Conservation (phyloP, 176 grass and related monocot species). For the Cocos nucifera region DNA sequence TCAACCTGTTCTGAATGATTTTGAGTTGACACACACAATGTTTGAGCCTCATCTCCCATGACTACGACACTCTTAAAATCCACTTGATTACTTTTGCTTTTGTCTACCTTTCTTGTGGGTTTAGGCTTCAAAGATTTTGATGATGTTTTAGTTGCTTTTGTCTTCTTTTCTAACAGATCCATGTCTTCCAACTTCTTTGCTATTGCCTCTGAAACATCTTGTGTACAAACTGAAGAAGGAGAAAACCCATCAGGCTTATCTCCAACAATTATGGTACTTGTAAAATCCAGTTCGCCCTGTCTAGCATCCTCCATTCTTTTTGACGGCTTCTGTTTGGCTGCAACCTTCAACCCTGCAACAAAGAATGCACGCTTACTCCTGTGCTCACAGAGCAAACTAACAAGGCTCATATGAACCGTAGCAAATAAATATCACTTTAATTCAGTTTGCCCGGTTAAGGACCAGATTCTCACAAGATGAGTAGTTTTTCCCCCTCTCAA, state of each 20-base stretch:
- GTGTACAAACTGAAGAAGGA: slow-evolving; percentile 28
- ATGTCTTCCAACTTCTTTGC: slow-evolving; percentile 32
- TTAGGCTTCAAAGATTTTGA: slow-evolving; percentile 38
- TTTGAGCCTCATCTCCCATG: slow-evolving; percentile 25
- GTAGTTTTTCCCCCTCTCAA: neutral
- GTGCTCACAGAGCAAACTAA: slow-evolving; percentile 21
- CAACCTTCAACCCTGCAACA: slow-evolving; percentile 44
- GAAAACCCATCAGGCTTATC: slow-evolving; percentile 15
- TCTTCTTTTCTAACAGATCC: slow-evolving; percentile 34
- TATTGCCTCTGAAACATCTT: slow-evolving; percentile 43
- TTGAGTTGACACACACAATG: slow-evolving; percentile 6
- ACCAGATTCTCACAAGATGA: neutral
- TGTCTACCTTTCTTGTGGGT: slow-evolving; percentile 17
- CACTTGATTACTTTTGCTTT: slow-evolving; percentile 19
- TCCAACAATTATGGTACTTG: slow-evolving; percentile 10
- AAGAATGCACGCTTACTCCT: slow-evolving; percentile 54
- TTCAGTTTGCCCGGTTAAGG: too few species aligned
- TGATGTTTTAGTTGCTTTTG: slow-evolving; percentile 33
- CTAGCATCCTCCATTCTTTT: slow-evolving; percentile 3
- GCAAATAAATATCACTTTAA: neutral
- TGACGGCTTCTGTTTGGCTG: slow-evolving; percentile 17
- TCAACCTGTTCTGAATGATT: neutral
- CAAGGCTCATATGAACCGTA: neutral
- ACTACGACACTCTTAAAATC: slow-evolving; percentile 29
- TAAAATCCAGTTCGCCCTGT: slow-evolving; percentile 16